Conservation (phyloP, 179 eudicot genomes). For the Beta corolliflora region DNA sequence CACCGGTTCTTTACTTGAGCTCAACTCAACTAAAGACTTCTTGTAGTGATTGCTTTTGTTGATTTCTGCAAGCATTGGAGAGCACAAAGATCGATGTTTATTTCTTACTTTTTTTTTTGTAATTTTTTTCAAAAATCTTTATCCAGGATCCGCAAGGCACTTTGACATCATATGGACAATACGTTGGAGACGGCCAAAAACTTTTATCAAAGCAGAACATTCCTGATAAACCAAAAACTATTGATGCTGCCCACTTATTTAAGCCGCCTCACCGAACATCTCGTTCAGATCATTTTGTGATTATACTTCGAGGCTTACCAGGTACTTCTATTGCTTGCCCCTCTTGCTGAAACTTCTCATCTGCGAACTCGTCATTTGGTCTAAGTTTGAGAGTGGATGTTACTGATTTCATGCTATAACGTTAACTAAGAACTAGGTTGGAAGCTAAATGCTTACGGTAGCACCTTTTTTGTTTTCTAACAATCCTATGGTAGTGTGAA, state of each 20-base stretch:
- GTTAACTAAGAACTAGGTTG: no score
- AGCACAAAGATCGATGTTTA: neutral
- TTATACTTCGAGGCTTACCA: slow-evolving; percentile 97
- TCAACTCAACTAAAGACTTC: neutral
- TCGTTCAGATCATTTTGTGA: slow-evolving; percentile 93
- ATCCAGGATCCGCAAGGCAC: slow-evolving; percentile 51
- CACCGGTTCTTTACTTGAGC: neutral
- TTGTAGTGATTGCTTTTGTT: neutral
- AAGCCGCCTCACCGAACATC: slow-evolving; percentile 82
- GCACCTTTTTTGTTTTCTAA: neutral
- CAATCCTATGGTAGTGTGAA: no score
- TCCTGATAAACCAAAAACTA: slow-evolving; percentile 51
- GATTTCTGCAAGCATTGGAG: neutral
- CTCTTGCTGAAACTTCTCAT: slow-evolving; percentile 10
- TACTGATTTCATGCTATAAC: neutral
- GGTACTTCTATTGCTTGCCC: slow-evolving; percentile 40
- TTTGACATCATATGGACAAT: slow-evolving; percentile 39
- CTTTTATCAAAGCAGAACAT: slow-evolving; percentile 31
- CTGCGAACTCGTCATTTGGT: neutral
- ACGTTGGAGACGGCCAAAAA: slow-evolving; percentile 43
- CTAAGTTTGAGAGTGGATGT: neutral
- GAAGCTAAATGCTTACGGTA: neutral
- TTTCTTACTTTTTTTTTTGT: no score
- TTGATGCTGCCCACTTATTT: slow-evolving; percentile 74
- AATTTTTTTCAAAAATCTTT: neutral